Percentiles rank a stretch among this genome's conserved stretches.
Evolutionary conservation across 192 early-diverging fungal genomes (phyloP).

Genomic region (Coemansia sp.): DNA sequence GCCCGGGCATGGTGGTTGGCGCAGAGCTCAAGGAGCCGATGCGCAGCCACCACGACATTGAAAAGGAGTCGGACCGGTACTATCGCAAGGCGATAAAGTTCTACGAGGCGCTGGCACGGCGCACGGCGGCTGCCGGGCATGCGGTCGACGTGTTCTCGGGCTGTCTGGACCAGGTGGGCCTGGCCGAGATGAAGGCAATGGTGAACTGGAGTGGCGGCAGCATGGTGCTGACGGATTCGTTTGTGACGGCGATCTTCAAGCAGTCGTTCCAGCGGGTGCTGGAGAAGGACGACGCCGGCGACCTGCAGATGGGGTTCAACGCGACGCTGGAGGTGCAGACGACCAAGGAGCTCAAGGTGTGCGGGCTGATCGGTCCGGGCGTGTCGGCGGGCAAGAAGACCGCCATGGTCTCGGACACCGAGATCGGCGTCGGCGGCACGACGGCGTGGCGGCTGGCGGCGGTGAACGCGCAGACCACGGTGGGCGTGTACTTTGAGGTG

Average conservation of each 20-base stretch:
- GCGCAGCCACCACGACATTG: slow-evolving; percentile 97
- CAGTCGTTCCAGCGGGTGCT: slow-evolving; percentile 95
- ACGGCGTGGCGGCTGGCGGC: slow-evolving; percentile 94
- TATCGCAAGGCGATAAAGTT: slow-evolving; percentile 95
- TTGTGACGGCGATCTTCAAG: slow-evolving; percentile 95
- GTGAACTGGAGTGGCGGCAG: slow-evolving; percentile 83
- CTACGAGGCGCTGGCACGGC: slow-evolving; percentile 84
- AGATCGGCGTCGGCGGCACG: slow-evolving; percentile 96
- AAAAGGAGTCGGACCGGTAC: slow-evolving; percentile 89
- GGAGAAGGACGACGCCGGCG: slow-evolving; percentile 82
- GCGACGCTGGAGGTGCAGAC: slow-evolving; percentile 95
- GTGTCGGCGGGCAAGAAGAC: slow-evolving; percentile 87
- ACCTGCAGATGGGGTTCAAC: slow-evolving; percentile 96
- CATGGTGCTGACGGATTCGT: slow-evolving; percentile 95
- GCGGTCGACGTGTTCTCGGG: slow-evolving; percentile 96
- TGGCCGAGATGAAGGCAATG: slow-evolving; percentile 94
- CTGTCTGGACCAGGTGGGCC: slow-evolving; percentile 95
- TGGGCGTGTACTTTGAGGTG: slow-evolving; percentile 94
- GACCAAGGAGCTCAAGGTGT: slow-evolving; percentile 90
- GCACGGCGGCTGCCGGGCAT: slow-evolving; percentile 82
- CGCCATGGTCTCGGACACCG: slow-evolving; percentile 89
- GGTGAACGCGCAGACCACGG: slow-evolving; percentile 79
- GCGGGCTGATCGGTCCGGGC: slow-evolving; percentile 96
- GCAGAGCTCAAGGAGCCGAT: slow-evolving; percentile 89
- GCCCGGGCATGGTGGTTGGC: slow-evolving; percentile 93